Evolutionary conservation across 345 rosid species (phyloP).

Genomic region (Noccaea bulbosa): DNA sequence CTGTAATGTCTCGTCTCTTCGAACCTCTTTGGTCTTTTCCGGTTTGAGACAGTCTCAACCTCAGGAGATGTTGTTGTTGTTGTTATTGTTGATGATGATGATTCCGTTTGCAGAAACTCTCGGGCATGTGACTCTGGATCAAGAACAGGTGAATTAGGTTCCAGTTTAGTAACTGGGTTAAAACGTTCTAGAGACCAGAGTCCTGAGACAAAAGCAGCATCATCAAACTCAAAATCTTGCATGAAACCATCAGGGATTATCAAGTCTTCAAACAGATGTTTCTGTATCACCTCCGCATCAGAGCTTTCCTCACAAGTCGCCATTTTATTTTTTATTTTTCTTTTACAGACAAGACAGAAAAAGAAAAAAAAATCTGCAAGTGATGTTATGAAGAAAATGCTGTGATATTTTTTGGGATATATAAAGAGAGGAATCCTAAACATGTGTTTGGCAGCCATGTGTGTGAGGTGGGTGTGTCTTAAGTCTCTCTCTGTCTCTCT

Average conservation of each 20-base stretch:
- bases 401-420: conserved; percentile 19
- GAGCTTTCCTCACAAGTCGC: conserved; percentile 47
- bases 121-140: conserved; percentile 29
- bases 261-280: conserved; percentile 66
- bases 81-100: conserved; percentile 27
- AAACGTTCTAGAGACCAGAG: conserved; percentile 48
- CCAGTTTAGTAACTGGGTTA: conserved; percentile 41
- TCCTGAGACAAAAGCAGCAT: conserved; percentile 34
- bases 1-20: conserved; percentile 65
- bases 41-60: conserved; percentile 32
- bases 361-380: conserved; percentile 13
- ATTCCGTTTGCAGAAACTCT: conserved; percentile 36
- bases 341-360: conserved; percentile 22
- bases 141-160: conserved; percentile 47
- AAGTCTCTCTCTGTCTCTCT: conserved; percentile 22
- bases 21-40: neutral
- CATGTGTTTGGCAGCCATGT: conserved; percentile 34
- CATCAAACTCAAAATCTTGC: conserved; percentile 42
- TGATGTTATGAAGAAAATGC: conserved; percentile 28
- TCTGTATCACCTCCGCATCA: conserved; percentile 50
- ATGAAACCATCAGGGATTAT: conserved; percentile 50
- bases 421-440: conserved; percentile 35
- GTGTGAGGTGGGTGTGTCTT: conserved; percentile 37
- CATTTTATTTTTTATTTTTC: conserved; percentile 36
- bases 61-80: conserved; percentile 40